phyloP scores from a whole-genome alignment of 164 flowering plant genomes.

The Malania oleifera region DNA sequence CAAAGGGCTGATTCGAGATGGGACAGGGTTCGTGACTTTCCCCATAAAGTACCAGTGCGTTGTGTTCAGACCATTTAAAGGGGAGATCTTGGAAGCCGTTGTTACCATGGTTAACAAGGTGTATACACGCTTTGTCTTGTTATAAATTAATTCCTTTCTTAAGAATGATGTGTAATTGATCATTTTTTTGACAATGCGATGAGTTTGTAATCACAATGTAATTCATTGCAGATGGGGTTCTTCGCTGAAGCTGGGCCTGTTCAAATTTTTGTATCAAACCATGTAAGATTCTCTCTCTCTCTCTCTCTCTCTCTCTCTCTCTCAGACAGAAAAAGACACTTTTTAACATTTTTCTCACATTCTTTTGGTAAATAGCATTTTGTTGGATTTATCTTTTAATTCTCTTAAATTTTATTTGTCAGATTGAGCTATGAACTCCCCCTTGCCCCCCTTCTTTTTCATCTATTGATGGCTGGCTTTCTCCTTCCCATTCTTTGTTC shows the following conservation, averaged over 20 bases:
- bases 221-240: constrained; percentile 76
- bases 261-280: constrained; percentile 90
- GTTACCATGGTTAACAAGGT: constrained; percentile 99
- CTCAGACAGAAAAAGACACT: too few species aligned
- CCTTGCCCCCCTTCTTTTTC: too few species aligned
- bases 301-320: neutral
- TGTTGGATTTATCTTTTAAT: too few species aligned
- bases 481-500: too few species aligned
- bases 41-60: constrained; percentile 91
- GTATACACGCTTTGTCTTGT: neutral
- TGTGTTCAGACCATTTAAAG: constrained; percentile 89
- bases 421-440: too few species aligned
- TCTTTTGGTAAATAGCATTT: too few species aligned
- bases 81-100: constrained; percentile 93
- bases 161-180: neutral
- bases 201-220: neutral
- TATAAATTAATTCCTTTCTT: neutral
- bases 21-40: constrained; percentile 90
- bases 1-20: constrained; percentile 86
- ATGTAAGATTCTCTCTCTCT: constrained; percentile 42
- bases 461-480: too few species aligned
- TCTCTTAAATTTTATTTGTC: too few species aligned
- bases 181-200: neutral
- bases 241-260: constrained; percentile 99
- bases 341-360: too few species aligned